Evolutionary conservation across 805 yeast genomes (phyloP), one percentile per base, ranked within the genome.

Genomic region (Saturnispora sekii): DNA sequence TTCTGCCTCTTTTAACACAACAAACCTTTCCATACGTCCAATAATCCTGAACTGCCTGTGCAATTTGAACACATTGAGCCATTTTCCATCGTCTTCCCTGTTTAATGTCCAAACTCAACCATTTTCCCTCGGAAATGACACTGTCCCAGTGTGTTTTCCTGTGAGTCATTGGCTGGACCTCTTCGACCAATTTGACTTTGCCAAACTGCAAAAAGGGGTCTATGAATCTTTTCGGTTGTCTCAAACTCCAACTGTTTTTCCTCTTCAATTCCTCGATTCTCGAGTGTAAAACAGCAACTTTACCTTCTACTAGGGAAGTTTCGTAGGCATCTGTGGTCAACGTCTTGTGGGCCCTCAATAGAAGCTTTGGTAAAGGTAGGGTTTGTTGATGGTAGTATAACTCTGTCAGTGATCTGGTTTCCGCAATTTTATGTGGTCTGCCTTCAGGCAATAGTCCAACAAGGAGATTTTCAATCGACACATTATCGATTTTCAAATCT

Each of bases 181-280:
- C 45, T 9, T 32, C 31, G 10, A 17, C 32, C 11, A 12, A 43
- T 11, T 38, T 43, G 6, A 37, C 45, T n/a, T 58, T 58, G 11
- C 66, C 60, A 21, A 53, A 57, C 5, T 42, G 47, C 31, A 61
- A 40, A 49, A 74, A 74, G 0, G 97, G 96, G 51, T 86, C 95
- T 10, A 70, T 57, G 55, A 72, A 81, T 50, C 75, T 72, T 43
- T 73, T 68, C 0, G 95, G 95, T 60, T 93, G 98, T 43, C 95
- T 72, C 43, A 93, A 67, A 17, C 95, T 81, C 97, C 98, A 93
- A 54, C 84, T 79, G 2, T 85, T 84, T 47, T 82, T 81, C 39
- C 95, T 70, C 60, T 87, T 86, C 50, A 93, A 69, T 60, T 90
- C 97, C 57, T 90, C 97, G 39, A 93, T 89, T 49, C 97, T 71